Evolutionary conservation across 768 basidiomycete genomes (phyloP), one percentile per base, ranked within the genome.

Genomic region (Amanita jacksonii): DNA sequence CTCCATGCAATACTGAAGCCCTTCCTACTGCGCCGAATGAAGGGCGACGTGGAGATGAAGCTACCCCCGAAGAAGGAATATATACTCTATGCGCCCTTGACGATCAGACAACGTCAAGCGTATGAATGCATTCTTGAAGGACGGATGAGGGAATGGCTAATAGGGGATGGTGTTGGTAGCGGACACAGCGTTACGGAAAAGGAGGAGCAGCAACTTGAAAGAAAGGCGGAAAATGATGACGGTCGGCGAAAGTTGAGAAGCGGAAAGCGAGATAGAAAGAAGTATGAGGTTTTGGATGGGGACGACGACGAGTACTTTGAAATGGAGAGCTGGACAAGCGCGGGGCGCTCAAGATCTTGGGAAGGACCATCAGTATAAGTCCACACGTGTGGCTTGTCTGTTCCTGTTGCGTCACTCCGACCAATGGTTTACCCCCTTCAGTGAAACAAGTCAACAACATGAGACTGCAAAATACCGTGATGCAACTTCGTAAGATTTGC

Each of bases 401-500:
- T 24, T 34, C 41, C 10, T 36, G 1, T 23, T 36, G 31, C 18
- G 10, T 43, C 15, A n/a, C 8, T 12, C n/a, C n/a, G n/a, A 15
- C 10, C 24, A 25, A 44, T 30, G 31, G 36, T 32, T 18, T 34
- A 43, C 13, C 31, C 39, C 10, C 36, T 24, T 13, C 48, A 92
- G 91, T 77, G 44, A 86, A 81, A 57, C 76, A 84, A 38, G 79
- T 94, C 30, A 92, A 92, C 62, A 91, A 90, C 57, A 84, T 92
- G 85, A 81, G 79, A 41, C 72, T 99, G 12, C 90, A 97, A 59
- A 99, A 98, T 56, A 76, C 80, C 8, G 81, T 97, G 46, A 98
- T 99, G 94, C 94, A 98, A 59, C 72, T 97, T 3, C 86, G 94
- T 43, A 97, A 98, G 71, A 87, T 92, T 1, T 90, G 89, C 66